Evolutionary conservation across 1,284 basidiomycete species (phyloP).

Genomic region (Austroboletus niveus): DNA sequence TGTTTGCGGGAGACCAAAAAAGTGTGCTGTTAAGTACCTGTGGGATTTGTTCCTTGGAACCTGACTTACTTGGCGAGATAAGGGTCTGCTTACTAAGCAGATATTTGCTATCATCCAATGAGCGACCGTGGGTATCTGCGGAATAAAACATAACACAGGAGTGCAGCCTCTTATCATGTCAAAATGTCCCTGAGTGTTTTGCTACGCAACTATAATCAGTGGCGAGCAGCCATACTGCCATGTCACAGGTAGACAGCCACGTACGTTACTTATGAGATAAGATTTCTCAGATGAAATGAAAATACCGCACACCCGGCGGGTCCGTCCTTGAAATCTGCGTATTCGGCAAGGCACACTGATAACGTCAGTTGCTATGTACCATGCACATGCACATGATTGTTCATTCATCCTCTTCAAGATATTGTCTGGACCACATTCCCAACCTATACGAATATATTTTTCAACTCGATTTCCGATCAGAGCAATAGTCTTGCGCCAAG

Average conservation of each 20-base stretch:
- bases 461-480: no score
- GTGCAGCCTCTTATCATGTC: conserved; percentile 17
- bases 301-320: neutral
- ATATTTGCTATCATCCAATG: conserved; percentile 24
- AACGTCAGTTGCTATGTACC: neutral
- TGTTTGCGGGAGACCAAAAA: neutral
- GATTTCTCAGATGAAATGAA: conserved; percentile 2
- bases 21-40: conserved; percentile 24
- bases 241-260: conserved; percentile 10
- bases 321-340: neutral
- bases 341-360: neutral
- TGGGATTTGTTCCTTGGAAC: conserved; percentile 17
- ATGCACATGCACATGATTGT: neutral
- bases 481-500: no score
- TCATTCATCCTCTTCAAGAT: neutral
- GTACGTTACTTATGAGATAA: conserved; percentile 15
- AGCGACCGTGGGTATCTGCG: neutral
- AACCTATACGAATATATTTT: no score
- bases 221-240: neutral
- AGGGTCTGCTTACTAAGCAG: conserved; percentile 25
- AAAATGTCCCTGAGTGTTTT: neutral
- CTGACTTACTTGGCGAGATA: conserved; percentile 23
- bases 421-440: neutral
- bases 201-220: neutral
- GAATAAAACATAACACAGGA: conserved; percentile 3